Percentiles rank a stretch among this genome's conserved stretches.
These are phyloP conservation scores for Phytophthora crassamura DNA, from an alignment of 352 stramenopile species.

Conservation along the genomic window DNA sequence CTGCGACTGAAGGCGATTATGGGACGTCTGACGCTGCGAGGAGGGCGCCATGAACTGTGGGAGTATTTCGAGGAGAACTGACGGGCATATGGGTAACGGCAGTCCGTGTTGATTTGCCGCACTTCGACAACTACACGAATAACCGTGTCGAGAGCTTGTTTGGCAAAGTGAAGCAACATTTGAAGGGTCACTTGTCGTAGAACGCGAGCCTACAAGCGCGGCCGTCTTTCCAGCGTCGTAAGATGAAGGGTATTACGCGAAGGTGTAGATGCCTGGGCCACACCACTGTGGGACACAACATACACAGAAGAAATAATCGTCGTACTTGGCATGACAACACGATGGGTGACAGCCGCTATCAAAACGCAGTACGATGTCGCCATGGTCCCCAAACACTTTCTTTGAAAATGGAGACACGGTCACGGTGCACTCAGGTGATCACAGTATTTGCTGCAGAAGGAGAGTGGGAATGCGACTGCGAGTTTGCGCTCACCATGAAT, in stretches of 20 bases:
- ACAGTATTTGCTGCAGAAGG: slow-evolving; percentile 14
- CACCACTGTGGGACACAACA: background rate
- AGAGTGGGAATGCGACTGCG: slow-evolving; percentile 12
- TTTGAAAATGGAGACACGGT: background rate
- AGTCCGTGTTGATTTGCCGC: slow-evolving; percentile 7
- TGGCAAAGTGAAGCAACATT: slow-evolving; percentile 6
- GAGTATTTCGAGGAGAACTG: slow-evolving; percentile 9
- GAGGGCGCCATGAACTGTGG: too few species aligned
- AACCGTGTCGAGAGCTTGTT: slow-evolving; percentile 15
- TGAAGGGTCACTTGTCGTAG: slow-evolving; percentile 5
- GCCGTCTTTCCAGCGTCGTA: background rate
- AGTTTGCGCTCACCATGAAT: slow-evolving; percentile 16
- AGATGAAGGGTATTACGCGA: background rate
- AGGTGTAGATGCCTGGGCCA: slow-evolving; percentile 7
- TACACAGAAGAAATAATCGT: slow-evolving; percentile 7
- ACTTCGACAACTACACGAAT: slow-evolving; percentile 22
- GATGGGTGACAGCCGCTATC: slow-evolving; percentile 4
- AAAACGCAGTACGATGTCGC: slow-evolving; percentile 9
- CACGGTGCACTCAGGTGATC: background rate
- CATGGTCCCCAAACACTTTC: background rate
- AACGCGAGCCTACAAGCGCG: background rate
- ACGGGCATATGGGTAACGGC: slow-evolving; percentile 1
- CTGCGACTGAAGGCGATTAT: too few species aligned
- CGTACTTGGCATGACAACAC: slow-evolving; percentile 11
- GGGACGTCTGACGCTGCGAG: too few species aligned